A percentile compares a stretch with the other conserved stretches of the same genome.
phyloP scores from a whole-genome alignment of 352 stramenopile genomes.

The Globisporangium mamillatum region DNA sequence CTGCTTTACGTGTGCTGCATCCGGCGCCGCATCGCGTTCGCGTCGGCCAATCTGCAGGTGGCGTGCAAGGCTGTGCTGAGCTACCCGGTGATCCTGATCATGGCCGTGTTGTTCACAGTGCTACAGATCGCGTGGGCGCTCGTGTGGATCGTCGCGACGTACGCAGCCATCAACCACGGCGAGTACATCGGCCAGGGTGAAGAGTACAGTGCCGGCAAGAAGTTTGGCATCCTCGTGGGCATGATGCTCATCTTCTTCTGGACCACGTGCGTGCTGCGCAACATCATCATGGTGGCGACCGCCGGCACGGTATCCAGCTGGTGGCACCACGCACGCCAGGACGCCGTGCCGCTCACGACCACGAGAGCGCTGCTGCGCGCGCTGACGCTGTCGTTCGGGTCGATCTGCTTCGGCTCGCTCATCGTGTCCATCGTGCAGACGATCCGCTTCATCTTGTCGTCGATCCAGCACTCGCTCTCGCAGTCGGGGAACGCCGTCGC shows the following conservation, averaged over 20 bases:
- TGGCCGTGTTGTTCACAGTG: conserved; percentile 67
- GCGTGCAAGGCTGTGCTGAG: conserved; percentile 70
- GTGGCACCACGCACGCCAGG: conserved; percentile 61
- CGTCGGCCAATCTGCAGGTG: conserved; percentile 78
- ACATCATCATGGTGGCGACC: conserved; percentile 82
- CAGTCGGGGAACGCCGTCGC: conserved; percentile 57
- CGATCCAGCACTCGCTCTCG: conserved; percentile 34
- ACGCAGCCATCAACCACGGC: conserved; percentile 53
- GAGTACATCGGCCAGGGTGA: conserved; percentile 39
- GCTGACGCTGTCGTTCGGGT: conserved; percentile 82
- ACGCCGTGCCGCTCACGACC: conserved; percentile 36
- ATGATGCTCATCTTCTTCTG: conserved; percentile 85
- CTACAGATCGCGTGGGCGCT: conserved; percentile 71
- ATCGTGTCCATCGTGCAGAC: conserved; percentile 72
- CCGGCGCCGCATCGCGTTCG: conserved; percentile 62
- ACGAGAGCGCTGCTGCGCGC: conserved; percentile 46
- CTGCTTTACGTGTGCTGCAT: conserved; percentile 59
- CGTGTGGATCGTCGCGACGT: conserved; percentile 72
- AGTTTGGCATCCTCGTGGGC: conserved; percentile 41
- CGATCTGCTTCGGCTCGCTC: conserved; percentile 82
- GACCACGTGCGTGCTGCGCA: conserved; percentile 62
- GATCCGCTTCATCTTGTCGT: conserved; percentile 44
- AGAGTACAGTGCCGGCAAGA: conserved; percentile 31
- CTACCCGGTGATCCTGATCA: conserved; percentile 69
- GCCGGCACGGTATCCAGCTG: conserved; percentile 85